Percentiles rank a stretch among this genome's conserved stretches.
phyloP scores from a whole-genome alignment of 768 basidiomycete genomes.

The Suillus weaverae region DNA sequence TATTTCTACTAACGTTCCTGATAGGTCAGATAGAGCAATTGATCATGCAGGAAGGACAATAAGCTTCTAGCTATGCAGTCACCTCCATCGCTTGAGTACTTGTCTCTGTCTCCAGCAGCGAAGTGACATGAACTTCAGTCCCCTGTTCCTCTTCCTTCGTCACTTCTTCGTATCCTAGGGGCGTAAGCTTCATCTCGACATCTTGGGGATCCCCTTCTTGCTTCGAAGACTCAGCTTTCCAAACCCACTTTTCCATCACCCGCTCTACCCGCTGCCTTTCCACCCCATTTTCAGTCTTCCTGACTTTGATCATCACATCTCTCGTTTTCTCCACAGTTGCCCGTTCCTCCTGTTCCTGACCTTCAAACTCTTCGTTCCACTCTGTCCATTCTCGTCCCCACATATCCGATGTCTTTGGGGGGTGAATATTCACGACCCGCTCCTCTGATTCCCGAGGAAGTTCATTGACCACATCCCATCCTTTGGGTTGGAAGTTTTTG shows the following conservation, averaged over 20 bases:
- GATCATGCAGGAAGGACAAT: conserved; percentile 8
- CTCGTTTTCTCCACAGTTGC: conserved; percentile 45
- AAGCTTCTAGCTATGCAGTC: conserved; percentile 12
- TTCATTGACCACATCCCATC: conserved; percentile 59
- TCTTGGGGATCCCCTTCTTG: conserved; percentile 16
- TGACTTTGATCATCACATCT: conserved; percentile 57
- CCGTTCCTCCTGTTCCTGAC: conserved; percentile 28
- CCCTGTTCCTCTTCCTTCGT: conserved; percentile 12
- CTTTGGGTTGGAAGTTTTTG: conserved; percentile 66
- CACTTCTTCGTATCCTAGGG: conserved; percentile 11
- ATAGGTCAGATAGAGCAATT: not conserved
- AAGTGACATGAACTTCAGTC: conserved; percentile 5
- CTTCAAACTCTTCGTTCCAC: conserved; percentile 24
- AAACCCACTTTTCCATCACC: conserved; percentile 65
- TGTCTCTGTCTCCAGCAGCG: conserved; percentile 5
- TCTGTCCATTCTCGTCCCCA: conserved; percentile 51
- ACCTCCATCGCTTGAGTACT: conserved; percentile 20
- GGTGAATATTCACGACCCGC: conserved; percentile 37
- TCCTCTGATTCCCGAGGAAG: conserved; percentile 43
- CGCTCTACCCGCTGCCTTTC: conserved; percentile 76
- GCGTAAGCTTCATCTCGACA: conserved; percentile 30
- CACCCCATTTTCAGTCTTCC: conserved; percentile 53
- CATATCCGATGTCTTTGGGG: conserved; percentile 38
- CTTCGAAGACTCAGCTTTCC: conserved; percentile 33
- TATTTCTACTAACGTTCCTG: not conserved